phyloP scores from a whole-genome alignment of 2,329 filamentous ascomycete species.

The Lachnellula willkommii region DNA sequence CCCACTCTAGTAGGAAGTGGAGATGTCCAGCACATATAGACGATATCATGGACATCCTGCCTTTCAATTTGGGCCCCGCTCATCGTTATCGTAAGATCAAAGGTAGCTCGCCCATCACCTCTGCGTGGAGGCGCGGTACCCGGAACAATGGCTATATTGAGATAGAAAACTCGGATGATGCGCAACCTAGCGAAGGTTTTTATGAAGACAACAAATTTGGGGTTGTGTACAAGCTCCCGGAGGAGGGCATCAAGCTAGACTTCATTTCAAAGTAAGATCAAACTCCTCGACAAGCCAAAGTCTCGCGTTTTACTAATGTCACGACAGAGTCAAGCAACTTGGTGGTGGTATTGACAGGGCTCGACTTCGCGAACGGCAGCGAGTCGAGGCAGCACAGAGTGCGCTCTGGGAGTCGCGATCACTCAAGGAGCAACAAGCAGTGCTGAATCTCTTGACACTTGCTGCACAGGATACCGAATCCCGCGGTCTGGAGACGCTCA shows the following conservation, averaged over 20 bases:
- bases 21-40: constrained; percentile 84
- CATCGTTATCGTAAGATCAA: constrained; percentile 59
- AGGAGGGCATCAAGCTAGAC: constrained; percentile 61
- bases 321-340: constrained; percentile 17
- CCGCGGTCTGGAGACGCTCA: constrained; percentile 40
- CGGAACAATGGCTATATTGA: constrained; percentile 69
- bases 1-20: constrained; percentile 69
- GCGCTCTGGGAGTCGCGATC: constrained; percentile 16
- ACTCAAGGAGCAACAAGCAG: constrained; percentile 59
- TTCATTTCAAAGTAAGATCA: constrained; percentile 59
- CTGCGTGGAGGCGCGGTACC: constrained; percentile 56
- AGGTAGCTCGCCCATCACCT: constrained; percentile 46
- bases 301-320: constrained; percentile 10
- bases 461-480: constrained; percentile 45
- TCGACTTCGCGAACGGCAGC: constrained; percentile 10
- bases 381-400: constrained; percentile 8
- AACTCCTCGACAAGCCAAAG: neutral
- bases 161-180: constrained; percentile 54
- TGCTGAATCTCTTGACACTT: constrained; percentile 57
- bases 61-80: constrained; percentile 51
- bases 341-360: constrained; percentile 6
- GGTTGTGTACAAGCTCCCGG: constrained; percentile 58
- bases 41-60: constrained; percentile 60
- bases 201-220: constrained; percentile 57
- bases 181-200: constrained; percentile 41